A percentile compares a stretch with the other conserved stretches of the same genome.
Conservation (phyloP, 2,329 filamentous ascomycete species). For the Botrytis paeoniae region DNA sequence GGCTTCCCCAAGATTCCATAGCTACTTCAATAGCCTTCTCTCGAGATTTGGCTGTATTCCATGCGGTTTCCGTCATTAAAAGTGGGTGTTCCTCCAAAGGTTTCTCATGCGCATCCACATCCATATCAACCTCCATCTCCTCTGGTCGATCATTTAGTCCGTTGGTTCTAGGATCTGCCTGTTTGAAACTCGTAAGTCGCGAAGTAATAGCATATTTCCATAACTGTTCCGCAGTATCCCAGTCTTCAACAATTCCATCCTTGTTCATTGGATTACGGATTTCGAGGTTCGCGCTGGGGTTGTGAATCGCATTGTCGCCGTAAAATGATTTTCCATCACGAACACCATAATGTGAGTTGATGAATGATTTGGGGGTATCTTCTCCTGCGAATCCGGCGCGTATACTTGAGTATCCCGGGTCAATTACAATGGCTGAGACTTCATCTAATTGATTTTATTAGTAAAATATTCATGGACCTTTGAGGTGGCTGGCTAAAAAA, state of each 20-base stretch:
- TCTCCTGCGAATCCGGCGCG: conserved; percentile 97
- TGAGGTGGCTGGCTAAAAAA: conserved; percentile 12
- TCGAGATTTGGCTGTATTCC: conserved; percentile 82
- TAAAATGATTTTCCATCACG: conserved; percentile 61
- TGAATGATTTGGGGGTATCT: conserved; percentile 90
- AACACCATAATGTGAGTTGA: conserved; percentile 83
- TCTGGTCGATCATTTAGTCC: conserved; percentile 66
- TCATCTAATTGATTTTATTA: conserved; percentile 64
- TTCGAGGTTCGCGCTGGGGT: conserved; percentile 72
- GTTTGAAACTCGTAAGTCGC: conserved; percentile 74
- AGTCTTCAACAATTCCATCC: conserved; percentile 91
- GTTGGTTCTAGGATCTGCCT: conserved; percentile 69
- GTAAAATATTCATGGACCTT: background rate
- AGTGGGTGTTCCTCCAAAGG: conserved; percentile 85
- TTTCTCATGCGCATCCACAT: conserved; percentile 63
- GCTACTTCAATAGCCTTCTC: conserved; percentile 95
- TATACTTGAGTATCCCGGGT: conserved; percentile 86
- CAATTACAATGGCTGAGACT: conserved; percentile 93
- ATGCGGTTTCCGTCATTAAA: conserved; percentile 89
- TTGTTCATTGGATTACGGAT: conserved; percentile 88
- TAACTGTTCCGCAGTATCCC: conserved; percentile 83
- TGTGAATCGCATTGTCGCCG: conserved; percentile 85
- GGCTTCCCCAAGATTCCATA: conserved; percentile 95
- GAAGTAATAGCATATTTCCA: conserved; percentile 94
- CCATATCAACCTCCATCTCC: conserved; percentile 48